Conservation (phyloP, 2,329 filamentous ascomycete genomes). For the Blumeria graminis region DNA sequence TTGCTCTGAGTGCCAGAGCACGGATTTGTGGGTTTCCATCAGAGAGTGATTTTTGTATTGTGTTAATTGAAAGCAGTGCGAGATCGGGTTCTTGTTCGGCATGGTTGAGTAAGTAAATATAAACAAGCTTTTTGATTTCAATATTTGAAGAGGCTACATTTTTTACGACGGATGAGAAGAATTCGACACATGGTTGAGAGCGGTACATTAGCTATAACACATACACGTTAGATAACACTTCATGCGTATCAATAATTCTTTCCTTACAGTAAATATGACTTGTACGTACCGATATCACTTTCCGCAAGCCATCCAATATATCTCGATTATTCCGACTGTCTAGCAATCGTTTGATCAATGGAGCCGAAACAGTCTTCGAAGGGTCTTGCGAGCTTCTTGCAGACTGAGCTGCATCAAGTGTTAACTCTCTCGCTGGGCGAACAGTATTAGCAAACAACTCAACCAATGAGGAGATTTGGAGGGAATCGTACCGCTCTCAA, state of each 20-base stretch:
- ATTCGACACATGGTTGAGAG: constrained; percentile 64
- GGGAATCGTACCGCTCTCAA: constrained; percentile 58
- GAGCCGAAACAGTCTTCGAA: constrained; percentile 43
- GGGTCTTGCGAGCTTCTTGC: constrained; percentile 42
- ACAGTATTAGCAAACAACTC: background rate
- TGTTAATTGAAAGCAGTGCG: constrained; percentile 89
- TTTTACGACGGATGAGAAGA: constrained; percentile 96
- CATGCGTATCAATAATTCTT: background rate
- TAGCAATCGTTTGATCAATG: constrained; percentile 79
- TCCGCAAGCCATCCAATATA: constrained; percentile 71
- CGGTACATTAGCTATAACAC: constrained; percentile 73
- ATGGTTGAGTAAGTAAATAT: constrained; percentile 93
- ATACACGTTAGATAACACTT: background rate
- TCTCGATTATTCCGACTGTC: constrained; percentile 87
- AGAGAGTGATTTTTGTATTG: constrained; percentile 90
- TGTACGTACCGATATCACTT: constrained; percentile 53
- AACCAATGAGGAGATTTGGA: background rate
- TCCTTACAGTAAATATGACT: background rate
- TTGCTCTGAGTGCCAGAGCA: constrained; percentile 78
- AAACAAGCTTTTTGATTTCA: constrained; percentile 93
- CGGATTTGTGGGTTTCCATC: constrained; percentile 78
- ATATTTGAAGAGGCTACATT: constrained; percentile 86
- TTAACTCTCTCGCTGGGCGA: constrained; percentile 67
- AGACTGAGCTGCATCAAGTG: constrained; percentile 84
- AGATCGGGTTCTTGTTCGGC: constrained; percentile 91